Base-by-base conservation (phyloP, 2,329 filamentous ascomycete species). In the Cephalotrichum gorgonifer region DNA sequence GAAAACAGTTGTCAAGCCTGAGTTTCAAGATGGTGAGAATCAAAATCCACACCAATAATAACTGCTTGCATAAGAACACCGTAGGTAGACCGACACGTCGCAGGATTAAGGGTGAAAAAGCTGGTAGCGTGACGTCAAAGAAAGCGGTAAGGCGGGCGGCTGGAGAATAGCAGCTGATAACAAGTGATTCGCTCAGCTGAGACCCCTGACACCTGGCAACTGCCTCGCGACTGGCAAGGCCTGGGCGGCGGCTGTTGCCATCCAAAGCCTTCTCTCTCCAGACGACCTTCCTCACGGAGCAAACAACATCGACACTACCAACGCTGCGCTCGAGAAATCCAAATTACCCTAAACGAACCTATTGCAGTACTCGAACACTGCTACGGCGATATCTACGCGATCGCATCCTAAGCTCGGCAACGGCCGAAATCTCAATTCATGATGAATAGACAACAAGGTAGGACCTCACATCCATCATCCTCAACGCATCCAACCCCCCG, bases 381-480 rank as follows among this genome's bases (percentile, higher is more conserved):
- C 43, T 30, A 47, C 41, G 45, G 50, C 51, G 44, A 52, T 53
- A 47, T 45, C 54, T 54, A 57, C 57, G 56, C 60, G 53, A 58
- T 39, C 53, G 50, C 50, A 53, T 55, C 54, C 39, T 30, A 43
- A 15, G 30, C 43, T 7, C 41, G 15, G 20, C 47, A 17, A n/a
- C 26, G 35, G 28, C 35, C 41, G 39, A 44, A 38, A 26, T 33
- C 28, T 20, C n/a, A n/a, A 49, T 43, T 60, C 64, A 71, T 64
- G 61, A 79, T 79, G 76, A 79, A 79, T 64, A 72, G 76, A 70
- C 71, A n/a, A n/a, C n/a, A 74, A 78, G 76, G 76, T 79, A 79
- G 64, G 70, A 60, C 60, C 56, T 53, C 56, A 33, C 42, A 28
- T 27, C 14, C 41, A n/a, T n/a, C n/a, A n/a, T 44, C 12, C 27